Conservation (phyloP, 176 grass and related monocot species). For the Avena insularis region DNA sequence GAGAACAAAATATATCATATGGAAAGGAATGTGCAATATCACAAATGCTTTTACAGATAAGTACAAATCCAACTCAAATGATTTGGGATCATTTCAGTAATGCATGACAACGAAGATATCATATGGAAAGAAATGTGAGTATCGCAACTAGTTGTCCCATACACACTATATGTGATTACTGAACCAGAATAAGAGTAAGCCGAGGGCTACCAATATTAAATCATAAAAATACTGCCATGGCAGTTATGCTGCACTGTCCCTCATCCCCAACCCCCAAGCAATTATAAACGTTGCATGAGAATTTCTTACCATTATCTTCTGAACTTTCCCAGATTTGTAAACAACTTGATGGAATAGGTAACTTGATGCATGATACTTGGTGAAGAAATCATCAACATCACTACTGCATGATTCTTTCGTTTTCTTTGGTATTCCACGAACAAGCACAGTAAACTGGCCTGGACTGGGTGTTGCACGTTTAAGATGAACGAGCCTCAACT, state of each 20-base stretch:
- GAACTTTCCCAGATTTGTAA: constrained; percentile 84
- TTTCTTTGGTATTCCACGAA: constrained; percentile 80
- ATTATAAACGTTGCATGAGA: constrained; percentile 13
- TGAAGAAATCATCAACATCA: constrained; percentile 77
- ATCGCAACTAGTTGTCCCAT: neutral
- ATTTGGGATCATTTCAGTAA: neutral
- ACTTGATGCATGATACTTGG: constrained; percentile 81
- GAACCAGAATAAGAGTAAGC: neutral
- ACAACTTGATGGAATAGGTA: constrained; percentile 93
- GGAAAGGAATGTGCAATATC: neutral
- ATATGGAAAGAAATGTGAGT: neutral
- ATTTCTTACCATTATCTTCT: constrained; percentile 80
- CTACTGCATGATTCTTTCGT: constrained; percentile 59
- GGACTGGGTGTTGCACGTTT: constrained; percentile 57
- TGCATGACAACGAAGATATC: neutral
- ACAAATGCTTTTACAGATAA: neutral
- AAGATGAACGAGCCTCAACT: constrained; percentile 71
- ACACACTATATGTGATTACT: neutral
- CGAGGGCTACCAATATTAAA: neutral
- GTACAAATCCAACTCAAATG: neutral
- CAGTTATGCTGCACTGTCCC: no score
- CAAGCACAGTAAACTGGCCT: constrained; percentile 84
- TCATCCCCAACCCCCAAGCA: neutral
- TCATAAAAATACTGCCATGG: neutral
- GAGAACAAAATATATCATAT: neutral